Conservation (phyloP, 2,329 filamentous ascomycete species). For the Acrocalymma vagum region DNA sequence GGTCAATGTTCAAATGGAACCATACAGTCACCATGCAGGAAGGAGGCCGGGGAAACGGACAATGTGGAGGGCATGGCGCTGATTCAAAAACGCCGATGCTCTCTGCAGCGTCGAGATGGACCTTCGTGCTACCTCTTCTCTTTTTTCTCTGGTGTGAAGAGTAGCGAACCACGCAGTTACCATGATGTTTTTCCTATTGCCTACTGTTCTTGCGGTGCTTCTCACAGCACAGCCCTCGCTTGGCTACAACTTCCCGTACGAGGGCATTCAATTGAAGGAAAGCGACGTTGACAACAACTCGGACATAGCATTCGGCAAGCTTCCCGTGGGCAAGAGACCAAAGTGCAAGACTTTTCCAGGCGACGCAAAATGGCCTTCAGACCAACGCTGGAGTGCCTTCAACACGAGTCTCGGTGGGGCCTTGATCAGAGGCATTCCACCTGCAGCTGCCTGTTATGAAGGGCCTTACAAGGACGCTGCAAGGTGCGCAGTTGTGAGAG, state of each 20-base stretch:
- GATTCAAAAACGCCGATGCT: too few species aligned
- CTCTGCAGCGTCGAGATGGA: too few species aligned
- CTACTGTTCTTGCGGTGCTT: not conserved
- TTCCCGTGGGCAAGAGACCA: conserved; percentile 6
- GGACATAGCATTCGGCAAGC: conserved; percentile 32
- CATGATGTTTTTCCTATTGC: conserved; percentile 3
- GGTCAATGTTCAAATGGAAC: too few species aligned
- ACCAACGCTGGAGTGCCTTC: conserved; percentile 27
- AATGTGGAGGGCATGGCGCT: too few species aligned
- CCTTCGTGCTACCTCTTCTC: too few species aligned
- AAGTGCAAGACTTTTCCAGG: conserved; percentile 35
- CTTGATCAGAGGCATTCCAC: conserved; percentile 31
- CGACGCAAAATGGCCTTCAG: conserved; percentile 33
- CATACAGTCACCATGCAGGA: too few species aligned
- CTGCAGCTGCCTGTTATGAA: conserved; percentile 36
- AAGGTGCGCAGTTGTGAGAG: conserved; percentile 21
- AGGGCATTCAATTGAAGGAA: conserved; percentile 27
- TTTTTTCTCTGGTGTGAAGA: too few species aligned
- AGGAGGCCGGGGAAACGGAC: too few species aligned
- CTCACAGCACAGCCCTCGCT: conserved; percentile 8
- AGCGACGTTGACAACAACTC: conserved; percentile 27
- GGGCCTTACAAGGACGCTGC: conserved; percentile 25
- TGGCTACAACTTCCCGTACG: conserved; percentile 35
- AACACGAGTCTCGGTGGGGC: conserved; percentile 30
- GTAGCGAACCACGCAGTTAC: too few species aligned